Base-by-base conservation (phyloP, 352 stramenopile species). In the Phytophthora pseudosyringae region DNA sequence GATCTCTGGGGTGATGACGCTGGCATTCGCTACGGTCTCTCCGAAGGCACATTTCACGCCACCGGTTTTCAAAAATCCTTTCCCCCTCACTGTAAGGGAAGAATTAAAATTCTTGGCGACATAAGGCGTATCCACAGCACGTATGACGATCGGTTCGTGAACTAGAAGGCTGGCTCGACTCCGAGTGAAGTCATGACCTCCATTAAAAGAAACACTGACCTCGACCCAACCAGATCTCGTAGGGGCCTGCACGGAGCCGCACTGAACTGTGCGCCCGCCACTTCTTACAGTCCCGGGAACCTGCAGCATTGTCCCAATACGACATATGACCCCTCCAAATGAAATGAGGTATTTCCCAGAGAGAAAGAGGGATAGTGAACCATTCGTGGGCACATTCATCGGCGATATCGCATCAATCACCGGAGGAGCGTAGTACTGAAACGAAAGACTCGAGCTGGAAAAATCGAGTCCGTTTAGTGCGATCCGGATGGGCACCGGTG, bases 181-280 rank as follows among this genome's bases (percentile, higher is more conserved):
- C 12, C 11, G 51, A 13, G 73, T 64, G 35, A 74, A 84, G 44
- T 84, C 73, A 32, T 65, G 46, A 4, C 75, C 71, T 1, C 62
- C 57, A 61, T 84, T 84, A 13, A 84, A 41, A 29, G 76, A 81
- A 36, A 81, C 29, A 33, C 57, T 51, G 5, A 81, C 47, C n/a
- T 62, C 53, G 6, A 69, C 16, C 5, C 65, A 35, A 3, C 66
- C 48, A 5, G 49, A 15, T 1, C 1, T n/a, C 7, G 61, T 43
- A 1, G 38, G 18, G 6, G 47, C 38, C 3, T 31, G 32, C 12
- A 50, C 15, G 3, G 38, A 25, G 15, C 16, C 45, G 36, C 71
- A 79, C 5, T 57, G 18, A 55, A 76, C 16, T 4, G 39, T 28
- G 51, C 63, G 53, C 15, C 71, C 71, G 16, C 58, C 58, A 38